A percentile compares a stretch with the other conserved stretches of the same genome.
These are phyloP conservation scores for Leccinum subspadiceum DNA, from an alignment of 1,284 basidiomycete genomes.

Conservation along the genomic window DNA sequence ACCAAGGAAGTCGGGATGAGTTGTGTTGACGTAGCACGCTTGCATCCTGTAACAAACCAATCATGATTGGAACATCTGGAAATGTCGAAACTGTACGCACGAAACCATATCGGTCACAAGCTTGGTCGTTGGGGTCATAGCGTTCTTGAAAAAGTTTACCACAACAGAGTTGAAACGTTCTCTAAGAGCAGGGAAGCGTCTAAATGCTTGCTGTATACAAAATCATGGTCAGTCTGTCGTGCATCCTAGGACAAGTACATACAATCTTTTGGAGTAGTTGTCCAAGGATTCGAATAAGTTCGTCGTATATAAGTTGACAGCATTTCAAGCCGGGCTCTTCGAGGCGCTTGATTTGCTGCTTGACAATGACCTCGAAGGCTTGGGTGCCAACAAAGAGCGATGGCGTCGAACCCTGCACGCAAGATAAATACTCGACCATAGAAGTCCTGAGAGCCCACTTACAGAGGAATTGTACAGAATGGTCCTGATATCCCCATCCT, in stretches of 20 bases:
- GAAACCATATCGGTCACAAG: constrained; percentile 91
- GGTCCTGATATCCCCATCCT: constrained; percentile 95
- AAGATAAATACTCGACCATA: constrained; percentile 2
- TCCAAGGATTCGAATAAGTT: constrained; percentile 91
- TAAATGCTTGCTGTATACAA: constrained; percentile 79
- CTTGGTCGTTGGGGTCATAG: constrained; percentile 94
- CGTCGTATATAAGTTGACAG: constrained; percentile 93
- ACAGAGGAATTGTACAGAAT: constrained; percentile 97
- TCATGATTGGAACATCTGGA: not conserved
- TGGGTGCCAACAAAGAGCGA: constrained; percentile 94
- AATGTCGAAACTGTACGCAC: constrained; percentile 40
- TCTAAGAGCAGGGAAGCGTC: constrained; percentile 89
- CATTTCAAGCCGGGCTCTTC: constrained; percentile 95
- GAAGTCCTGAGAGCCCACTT: constrained; percentile 30
- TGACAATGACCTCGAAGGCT: constrained; percentile 97
- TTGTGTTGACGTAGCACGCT: constrained; percentile 98
- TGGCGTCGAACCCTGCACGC: constrained; percentile 83
- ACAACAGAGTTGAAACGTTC: constrained; percentile 95
- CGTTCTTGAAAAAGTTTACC: constrained; percentile 92
- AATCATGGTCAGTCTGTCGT: constrained; percentile 5
- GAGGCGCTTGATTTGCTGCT: constrained; percentile 95
- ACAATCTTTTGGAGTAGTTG: constrained; percentile 90
- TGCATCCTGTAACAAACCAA: constrained; percentile 68
- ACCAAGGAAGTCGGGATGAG: constrained; percentile 96
- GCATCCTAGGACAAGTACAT: constrained; percentile 35